Conservation (phyloP, 768 basidiomycete genomes). For the Chalciporus pseudorubinellus region DNA sequence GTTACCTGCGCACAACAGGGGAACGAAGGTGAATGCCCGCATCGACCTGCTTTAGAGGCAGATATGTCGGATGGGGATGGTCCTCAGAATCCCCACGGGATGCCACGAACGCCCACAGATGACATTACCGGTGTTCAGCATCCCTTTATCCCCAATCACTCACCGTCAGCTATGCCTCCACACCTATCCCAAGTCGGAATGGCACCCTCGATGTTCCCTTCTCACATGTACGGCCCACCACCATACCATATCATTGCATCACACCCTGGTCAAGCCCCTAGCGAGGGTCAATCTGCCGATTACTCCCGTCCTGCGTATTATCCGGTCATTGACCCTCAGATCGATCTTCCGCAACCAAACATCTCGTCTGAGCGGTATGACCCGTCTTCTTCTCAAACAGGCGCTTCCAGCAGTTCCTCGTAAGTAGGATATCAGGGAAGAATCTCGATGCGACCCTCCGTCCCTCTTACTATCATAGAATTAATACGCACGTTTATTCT, state of each 20-base stretch:
- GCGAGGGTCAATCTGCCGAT: conserved; percentile 26
- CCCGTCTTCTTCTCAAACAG: conserved; percentile 17
- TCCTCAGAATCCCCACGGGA: background rate
- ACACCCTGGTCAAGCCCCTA: conserved; percentile 16
- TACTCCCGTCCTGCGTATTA: conserved; percentile 34
- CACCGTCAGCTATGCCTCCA: conserved; percentile 13
- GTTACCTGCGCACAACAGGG: conserved; percentile 45
- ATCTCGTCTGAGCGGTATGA: conserved; percentile 35
- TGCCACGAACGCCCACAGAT: conserved; percentile 5
- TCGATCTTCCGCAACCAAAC: conserved; percentile 30
- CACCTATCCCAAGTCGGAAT: conserved; percentile 9
- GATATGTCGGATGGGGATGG: conserved; percentile 29
- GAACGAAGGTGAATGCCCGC: conserved; percentile 44
- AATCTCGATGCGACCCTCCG: background rate
- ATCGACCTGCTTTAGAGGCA: conserved; percentile 29
- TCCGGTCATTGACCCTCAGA: conserved; percentile 41
- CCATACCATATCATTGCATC: conserved; percentile 29
- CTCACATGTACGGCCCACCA: conserved; percentile 28
- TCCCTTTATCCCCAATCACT: conserved; percentile 11
- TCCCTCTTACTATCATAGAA: background rate
- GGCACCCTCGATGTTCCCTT: conserved; percentile 18
- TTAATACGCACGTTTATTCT: background rate
- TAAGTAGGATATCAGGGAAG: conserved; percentile 5
- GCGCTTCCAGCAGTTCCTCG: conserved; percentile 9
- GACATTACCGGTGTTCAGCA: conserved; percentile 3